Evolutionary conservation across 139 green algal species (phyloP), one percentile per base, ranked within the genome.

Genomic region (Ettlia oleoabundans): DNA sequence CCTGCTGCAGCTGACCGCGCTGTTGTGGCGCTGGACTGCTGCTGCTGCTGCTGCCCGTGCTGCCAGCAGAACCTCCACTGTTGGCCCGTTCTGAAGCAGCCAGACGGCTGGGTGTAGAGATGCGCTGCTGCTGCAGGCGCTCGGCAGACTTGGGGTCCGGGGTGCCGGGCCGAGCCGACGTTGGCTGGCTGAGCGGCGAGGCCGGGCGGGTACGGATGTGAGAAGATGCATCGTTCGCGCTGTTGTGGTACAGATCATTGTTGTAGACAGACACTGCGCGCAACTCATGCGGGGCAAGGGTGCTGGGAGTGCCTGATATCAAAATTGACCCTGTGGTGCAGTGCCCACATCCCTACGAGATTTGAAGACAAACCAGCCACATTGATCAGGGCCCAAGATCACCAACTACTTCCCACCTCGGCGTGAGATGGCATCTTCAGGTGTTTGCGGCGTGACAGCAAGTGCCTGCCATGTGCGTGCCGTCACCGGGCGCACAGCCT

Each of bases 401-500:
- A n/a, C n/a, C n/a, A n/a, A n/a, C n/a, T n/a, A n/a, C n/a, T n/a
- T n/a, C 21, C 62, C 62, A 26, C 28, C 9, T 26, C 62, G 9
- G 21, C 22, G 15, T 33, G 9, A 26, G 9, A 18, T 33, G 62
- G 15, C 24, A 26, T 9, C 28, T 1, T 52, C 53, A 0, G 53
- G 35, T 13, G 35, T 9, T 3, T 33, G 2, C 19, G 71, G 71
- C 33, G 51, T 21, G 32, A 30, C 43, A 26, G 21, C 13, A 30
- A 72, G n/a, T 24, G 78, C 78, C 52, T 84, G 78, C 78, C 78
- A 84, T 0, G 78, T 84, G 66, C 78, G 78, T 21, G 78, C 65
- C 4, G 78, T 84, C 1, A 84, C 78, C 22, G 61, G 74, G 28
- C 37, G 32, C 19, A 69, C 74, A 24, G 55, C n/a, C 10, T 24